Conservation (phyloP, 441 rosid genomes). For the Erodium trifolium region DNA sequence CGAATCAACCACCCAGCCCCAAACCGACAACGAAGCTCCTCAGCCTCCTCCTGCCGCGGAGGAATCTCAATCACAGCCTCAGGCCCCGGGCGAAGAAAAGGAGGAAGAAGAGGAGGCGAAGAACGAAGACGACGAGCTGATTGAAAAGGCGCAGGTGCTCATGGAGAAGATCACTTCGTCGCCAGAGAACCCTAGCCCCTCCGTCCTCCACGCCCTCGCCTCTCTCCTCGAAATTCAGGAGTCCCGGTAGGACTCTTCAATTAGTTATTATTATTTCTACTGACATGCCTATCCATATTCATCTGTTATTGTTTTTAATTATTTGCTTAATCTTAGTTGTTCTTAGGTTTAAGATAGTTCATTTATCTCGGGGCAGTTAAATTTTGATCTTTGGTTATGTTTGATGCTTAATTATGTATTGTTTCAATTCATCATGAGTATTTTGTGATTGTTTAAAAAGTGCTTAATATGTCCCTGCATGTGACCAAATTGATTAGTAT, state of each 20-base stretch:
- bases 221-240: conserved; percentile 75
- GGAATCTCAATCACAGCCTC: background rate
- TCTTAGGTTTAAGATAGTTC: background rate
- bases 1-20: conserved; percentile 9
- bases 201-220: conserved; percentile 65
- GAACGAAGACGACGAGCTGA: conserved; percentile 56
- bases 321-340: background rate
- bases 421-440: background rate
- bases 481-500: background rate
- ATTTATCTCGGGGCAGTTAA: background rate
- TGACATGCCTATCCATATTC: too few relatives aligned
- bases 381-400: background rate
- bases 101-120: conserved; percentile 30
- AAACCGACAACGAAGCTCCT: background rate
- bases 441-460: background rate
- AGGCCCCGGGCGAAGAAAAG: conserved; percentile 7
- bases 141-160: conserved; percentile 62
- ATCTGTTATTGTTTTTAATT: too few relatives aligned
- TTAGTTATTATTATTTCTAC: background rate
- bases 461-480: background rate
- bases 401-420: background rate
- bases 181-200: conserved; percentile 73
- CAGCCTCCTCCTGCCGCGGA: background rate
- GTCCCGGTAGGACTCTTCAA: conserved; percentile 35
- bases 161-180: conserved; percentile 73